Percentiles rank a stretch among this genome's conserved stretches.
Evolutionary conservation across 768 basidiomycete genomes (phyloP).

Genomic region (Thelephora ganbajun): DNA sequence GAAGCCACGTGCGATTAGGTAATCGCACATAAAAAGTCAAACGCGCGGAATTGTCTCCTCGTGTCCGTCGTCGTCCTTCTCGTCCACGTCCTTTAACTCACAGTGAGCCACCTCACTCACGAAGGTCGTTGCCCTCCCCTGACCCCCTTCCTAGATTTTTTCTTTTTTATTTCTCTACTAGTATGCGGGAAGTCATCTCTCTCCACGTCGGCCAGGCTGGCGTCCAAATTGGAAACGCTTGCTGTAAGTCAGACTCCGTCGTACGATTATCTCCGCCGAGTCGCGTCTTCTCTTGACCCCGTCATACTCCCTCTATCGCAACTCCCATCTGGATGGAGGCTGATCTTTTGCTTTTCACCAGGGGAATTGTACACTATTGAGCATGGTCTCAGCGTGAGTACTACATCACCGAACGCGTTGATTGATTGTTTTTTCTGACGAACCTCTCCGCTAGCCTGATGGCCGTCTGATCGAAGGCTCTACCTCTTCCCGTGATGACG

Average conservation of each 20-base stretch:
- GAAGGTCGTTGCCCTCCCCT: not conserved
- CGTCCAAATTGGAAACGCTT: conserved; percentile 96
- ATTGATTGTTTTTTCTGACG: conserved; percentile 3
- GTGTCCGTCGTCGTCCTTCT: not conserved
- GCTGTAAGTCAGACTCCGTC: conserved; percentile 54
- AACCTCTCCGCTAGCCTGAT: conserved; percentile 55
- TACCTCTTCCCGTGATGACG: conserved; percentile 64
- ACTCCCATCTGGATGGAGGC: not conserved
- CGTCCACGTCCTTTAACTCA: not conserved
- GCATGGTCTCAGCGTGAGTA: conserved; percentile 87
- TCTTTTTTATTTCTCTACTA: conserved; percentile 15
- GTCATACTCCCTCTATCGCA: too few species aligned
- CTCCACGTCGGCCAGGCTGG: conserved; percentile 98
- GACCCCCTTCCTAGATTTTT: not conserved
- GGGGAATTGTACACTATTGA: conserved; percentile 99
- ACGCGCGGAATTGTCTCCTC: not conserved
- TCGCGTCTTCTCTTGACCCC: not conserved
- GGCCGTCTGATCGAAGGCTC: conserved; percentile 78
- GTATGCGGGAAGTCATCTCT: conserved; percentile 95
- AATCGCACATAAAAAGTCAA: too few species aligned
- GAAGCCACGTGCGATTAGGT: too few species aligned
- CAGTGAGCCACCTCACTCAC: not conserved
- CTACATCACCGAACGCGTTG: conserved; percentile 4
- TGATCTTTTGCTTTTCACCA: conserved; percentile 19
- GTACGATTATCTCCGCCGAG: conserved; percentile 3